Conservation (phyloP, 192 early-diverging fungal genomes). For the Lobulomyces angularis region DNA sequence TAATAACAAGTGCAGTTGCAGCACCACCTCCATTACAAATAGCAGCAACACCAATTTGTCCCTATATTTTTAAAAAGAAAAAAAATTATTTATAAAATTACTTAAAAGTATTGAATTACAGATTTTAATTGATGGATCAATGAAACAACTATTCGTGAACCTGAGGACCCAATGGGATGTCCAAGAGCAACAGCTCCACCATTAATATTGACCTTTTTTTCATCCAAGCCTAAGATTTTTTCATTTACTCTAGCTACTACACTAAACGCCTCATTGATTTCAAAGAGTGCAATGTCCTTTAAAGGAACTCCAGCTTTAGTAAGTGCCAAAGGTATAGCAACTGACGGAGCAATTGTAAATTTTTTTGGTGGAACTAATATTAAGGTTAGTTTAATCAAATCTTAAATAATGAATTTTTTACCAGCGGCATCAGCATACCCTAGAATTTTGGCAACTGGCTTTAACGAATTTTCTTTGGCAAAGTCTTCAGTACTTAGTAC, state of each 20-base stretch:
- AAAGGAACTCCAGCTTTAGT: slow-evolving; percentile 67
- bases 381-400: too few species aligned
- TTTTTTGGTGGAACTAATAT: slow-evolving; percentile 81
- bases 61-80: slow-evolving; percentile 23
- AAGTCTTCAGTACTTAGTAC: slow-evolving; percentile 67
- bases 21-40: slow-evolving; percentile 97
- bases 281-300: slow-evolving; percentile 83
- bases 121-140: slow-evolving; percentile 60
- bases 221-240: slow-evolving; percentile 58
- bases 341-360: slow-evolving; percentile 88
- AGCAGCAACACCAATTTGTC: slow-evolving; percentile 76
- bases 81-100: background rate
- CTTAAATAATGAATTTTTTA: too few species aligned
- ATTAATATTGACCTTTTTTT: slow-evolving; percentile 79
- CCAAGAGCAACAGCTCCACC: slow-evolving; percentile 94
- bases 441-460: slow-evolving; percentile 77
- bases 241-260: slow-evolving; percentile 87
- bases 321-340: slow-evolving; percentile 86
- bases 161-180: slow-evolving; percentile 96
- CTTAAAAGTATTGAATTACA: slow-evolving; percentile 40
- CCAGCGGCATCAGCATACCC: slow-evolving; percentile 85
- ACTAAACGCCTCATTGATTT: slow-evolving; percentile 96
- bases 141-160: slow-evolving; percentile 77
- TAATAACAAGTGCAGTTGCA: slow-evolving; percentile 74
- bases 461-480: slow-evolving; percentile 61